phyloP scores from a whole-genome alignment of 1,284 basidiomycete species.

The Melampsora larici-populina region DNA sequence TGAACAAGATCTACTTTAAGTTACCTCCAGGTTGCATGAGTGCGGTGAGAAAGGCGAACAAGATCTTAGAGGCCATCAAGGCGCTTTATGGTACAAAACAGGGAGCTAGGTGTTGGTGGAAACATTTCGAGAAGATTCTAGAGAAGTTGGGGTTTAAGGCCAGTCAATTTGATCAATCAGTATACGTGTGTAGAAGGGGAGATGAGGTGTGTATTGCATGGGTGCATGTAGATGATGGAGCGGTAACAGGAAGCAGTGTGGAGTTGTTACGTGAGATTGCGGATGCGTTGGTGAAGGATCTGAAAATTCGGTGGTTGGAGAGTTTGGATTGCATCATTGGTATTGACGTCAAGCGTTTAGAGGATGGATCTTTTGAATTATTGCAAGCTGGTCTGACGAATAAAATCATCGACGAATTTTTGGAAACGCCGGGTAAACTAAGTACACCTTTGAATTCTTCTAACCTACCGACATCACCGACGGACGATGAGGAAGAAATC shows the following conservation, averaged over 20 bases:
- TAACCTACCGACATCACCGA: too few species aligned
- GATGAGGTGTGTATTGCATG: not conserved
- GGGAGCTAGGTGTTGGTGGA: conserved; percentile 11
- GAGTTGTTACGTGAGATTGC: not conserved
- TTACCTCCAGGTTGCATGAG: too few species aligned
- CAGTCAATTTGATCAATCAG: too few species aligned
- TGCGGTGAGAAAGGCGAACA: too few species aligned
- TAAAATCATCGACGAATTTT: too few species aligned
- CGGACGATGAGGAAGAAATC: not conserved
- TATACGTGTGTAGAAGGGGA: not conserved
- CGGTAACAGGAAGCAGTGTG: not conserved
- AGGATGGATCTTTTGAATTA: too few species aligned
- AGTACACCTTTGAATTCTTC: too few species aligned
- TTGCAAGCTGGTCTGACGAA: not conserved
- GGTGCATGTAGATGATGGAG: conserved; percentile 14
- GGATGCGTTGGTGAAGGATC: not conserved
- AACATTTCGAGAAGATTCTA: not conserved
- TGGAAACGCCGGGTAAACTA: too few species aligned
- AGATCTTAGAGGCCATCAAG: too few species aligned
- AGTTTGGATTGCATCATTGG: not conserved
- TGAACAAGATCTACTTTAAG: too few species aligned
- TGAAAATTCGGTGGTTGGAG: not conserved
- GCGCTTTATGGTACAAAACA: conserved; percentile 8
- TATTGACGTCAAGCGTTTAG: conserved; percentile 1
- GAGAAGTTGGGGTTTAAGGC: conserved; percentile 1